Conservation (phyloP, 306 rosid genomes). For the Hippophae tibetana region DNA sequence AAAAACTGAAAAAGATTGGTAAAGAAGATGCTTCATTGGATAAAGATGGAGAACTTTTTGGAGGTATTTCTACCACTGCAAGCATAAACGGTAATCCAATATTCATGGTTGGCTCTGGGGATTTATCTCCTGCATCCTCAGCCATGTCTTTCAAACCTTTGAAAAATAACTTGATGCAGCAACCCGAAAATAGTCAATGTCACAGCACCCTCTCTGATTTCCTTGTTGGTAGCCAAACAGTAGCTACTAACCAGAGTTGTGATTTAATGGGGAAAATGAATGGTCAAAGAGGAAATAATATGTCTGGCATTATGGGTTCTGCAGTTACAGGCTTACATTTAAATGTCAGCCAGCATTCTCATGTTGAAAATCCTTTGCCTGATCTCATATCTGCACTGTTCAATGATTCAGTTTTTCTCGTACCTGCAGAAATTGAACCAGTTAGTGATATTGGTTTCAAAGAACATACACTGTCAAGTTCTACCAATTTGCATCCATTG, state of each 20-base stretch:
- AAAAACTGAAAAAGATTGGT: conserved; percentile 23
- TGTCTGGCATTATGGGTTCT: conserved; percentile 22
- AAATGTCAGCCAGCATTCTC: conserved; percentile 22
- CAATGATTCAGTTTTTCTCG: conserved; percentile 21
- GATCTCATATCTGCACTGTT: conserved; percentile 30
- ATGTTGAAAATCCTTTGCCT: conserved; percentile 16
- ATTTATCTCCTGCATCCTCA: conserved; percentile 22
- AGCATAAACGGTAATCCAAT: conserved; percentile 10
- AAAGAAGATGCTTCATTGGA: conserved; percentile 20
- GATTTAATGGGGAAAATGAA: conserved; percentile 25
- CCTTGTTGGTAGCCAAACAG: conserved; percentile 21
- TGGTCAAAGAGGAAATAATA: conserved; percentile 26
- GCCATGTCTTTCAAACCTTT: conserved; percentile 11
- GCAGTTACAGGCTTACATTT: conserved; percentile 28
- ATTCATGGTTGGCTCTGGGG: conserved; percentile 20
- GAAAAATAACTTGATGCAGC: conserved; percentile 16
- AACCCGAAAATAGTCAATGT: conserved; percentile 14
- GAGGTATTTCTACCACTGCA: conserved; percentile 25
- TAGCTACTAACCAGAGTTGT: conserved; percentile 19
- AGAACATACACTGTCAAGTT: conserved; percentile 22
- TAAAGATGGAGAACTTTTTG: conserved; percentile 29
- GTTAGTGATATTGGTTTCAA: conserved; percentile 22
- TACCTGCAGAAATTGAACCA: conserved; percentile 27
- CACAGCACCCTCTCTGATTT: conserved; percentile 24
- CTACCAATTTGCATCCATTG: conserved; percentile 27